Percentiles rank a stretch among this genome's conserved stretches.
These are phyloP conservation scores for Kazachstania bromeliacearum DNA, from an alignment of 805 yeast species.

Conservation along the genomic window DNA sequence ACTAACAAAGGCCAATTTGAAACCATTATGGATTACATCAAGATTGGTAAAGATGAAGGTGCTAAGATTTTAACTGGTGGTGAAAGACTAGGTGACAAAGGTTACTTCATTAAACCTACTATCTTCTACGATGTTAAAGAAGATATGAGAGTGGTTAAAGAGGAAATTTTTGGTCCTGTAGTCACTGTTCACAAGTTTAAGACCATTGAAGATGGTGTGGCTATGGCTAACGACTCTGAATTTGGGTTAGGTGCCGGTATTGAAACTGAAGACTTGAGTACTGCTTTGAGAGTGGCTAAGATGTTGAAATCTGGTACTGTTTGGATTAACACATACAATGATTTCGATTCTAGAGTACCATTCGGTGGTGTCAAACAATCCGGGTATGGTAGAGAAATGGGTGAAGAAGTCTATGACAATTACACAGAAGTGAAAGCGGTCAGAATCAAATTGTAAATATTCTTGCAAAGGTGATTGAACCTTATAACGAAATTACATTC, in stretches of 20 bases:
- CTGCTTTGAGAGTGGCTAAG: conserved; percentile 54
- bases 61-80: conserved; percentile 67
- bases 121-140: conserved; percentile 59
- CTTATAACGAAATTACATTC: too few species aligned
- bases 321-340: conserved; percentile 75
- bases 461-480: too few species aligned
- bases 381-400: conserved; percentile 85
- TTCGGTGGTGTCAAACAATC: conserved; percentile 76
- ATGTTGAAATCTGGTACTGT: conserved; percentile 66
- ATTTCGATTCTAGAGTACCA: conserved; percentile 66
- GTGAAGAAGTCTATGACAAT: conserved; percentile 64
- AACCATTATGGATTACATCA: conserved; percentile 58
- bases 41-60: conserved; percentile 57
- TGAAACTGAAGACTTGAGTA: conserved; percentile 54
- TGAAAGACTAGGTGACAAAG: conserved; percentile 52
- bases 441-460: conserved; percentile 38
- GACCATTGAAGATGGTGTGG: conserved; percentile 57
- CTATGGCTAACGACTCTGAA: conserved; percentile 57
- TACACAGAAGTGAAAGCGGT: conserved; percentile 71
- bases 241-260: conserved; percentile 79
- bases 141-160: conserved; percentile 53
- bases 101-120: conserved; percentile 67
- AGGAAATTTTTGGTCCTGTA: conserved; percentile 77
- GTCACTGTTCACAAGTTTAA: conserved; percentile 61
- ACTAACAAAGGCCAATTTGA: conserved; percentile 60